A percentile compares a stretch with the other conserved stretches of the same genome.
Conservation (phyloP, 2,329 filamentous ascomycete species). For the Graphium sp. region DNA sequence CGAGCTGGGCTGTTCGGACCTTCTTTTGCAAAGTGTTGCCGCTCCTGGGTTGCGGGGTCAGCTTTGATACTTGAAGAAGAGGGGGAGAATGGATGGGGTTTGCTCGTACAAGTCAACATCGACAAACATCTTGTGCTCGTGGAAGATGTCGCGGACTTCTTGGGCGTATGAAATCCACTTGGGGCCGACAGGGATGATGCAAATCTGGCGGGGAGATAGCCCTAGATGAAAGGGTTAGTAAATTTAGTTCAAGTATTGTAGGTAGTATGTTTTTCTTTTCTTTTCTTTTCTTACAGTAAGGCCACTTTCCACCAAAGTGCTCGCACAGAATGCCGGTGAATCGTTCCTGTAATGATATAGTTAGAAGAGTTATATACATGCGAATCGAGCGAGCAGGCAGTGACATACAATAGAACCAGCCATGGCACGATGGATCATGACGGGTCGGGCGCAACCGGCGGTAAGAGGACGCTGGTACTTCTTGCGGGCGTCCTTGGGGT, state of each 20-base stretch:
- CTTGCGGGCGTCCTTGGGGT: conserved; percentile 17
- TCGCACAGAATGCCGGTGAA: conserved; percentile 64
- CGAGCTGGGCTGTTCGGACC: conserved; percentile 65
- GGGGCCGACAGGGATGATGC: conserved; percentile 58
- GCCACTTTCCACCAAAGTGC: conserved; percentile 79
- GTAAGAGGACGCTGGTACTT: conserved; percentile 31
- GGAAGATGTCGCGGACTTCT: conserved; percentile 55
- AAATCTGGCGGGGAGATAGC: conserved; percentile 68
- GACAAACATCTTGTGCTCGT: conserved; percentile 49
- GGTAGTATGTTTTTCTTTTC: too few relatives aligned
- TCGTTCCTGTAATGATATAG: conserved; percentile 24
- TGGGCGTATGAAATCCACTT: conserved; percentile 56
- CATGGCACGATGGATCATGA: conserved; percentile 82
- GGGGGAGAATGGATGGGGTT: too few relatives aligned
- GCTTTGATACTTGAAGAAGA: too few relatives aligned
- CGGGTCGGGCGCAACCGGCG: conserved; percentile 58
- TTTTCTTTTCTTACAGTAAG: too few relatives aligned
- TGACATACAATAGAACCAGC: conserved; percentile 43
- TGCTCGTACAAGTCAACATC: conserved; percentile 31
- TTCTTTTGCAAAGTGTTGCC: conserved; percentile 82
- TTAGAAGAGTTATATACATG: too few relatives aligned
- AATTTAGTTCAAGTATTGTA: too few relatives aligned
- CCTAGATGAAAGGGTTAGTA: too few relatives aligned
- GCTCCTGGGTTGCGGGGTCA: too few relatives aligned
- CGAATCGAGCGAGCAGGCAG: too few relatives aligned